Conservation (phyloP, 257 asterid genomes). For the Solanum sitiens region DNA sequence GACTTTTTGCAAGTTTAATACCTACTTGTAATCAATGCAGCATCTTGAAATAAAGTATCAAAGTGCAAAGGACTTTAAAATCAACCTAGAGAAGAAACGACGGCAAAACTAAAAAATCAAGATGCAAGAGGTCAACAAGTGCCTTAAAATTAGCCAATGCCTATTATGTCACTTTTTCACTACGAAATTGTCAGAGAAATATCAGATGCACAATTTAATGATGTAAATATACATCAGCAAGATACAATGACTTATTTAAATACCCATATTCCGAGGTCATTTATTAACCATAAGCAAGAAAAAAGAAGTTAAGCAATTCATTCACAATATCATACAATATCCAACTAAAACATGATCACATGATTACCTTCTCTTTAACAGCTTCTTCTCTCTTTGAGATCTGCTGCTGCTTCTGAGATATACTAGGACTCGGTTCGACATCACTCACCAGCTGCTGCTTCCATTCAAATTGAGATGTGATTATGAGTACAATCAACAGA, state of each 20-base stretch:
- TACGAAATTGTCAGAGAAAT: background rate
- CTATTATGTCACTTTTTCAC: background rate
- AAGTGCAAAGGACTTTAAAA: background rate
- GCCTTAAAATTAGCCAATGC: background rate
- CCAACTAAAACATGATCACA: background rate
- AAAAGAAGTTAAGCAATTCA: background rate
- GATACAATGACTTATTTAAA: background rate
- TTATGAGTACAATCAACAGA: conserved; percentile 52
- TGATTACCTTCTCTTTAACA: conserved; percentile 66
- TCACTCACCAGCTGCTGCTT: conserved; percentile 57
- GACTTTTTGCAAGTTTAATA: background rate
- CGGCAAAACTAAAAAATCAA: background rate
- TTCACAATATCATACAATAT: background rate
- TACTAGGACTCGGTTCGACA: conserved; percentile 39
- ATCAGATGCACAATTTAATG: background rate
- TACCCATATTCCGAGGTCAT: background rate
- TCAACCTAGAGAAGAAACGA: background rate
- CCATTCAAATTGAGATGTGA: conserved; percentile 92
- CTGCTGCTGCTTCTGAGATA: conserved; percentile 56
- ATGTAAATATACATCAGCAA: background rate
- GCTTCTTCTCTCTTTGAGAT: conserved; percentile 58
- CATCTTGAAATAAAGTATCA: background rate
- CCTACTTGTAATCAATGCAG: background rate
- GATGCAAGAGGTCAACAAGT: background rate
- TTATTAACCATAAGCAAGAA: background rate